Evolutionary conservation across 495 filamentous ascomycete genomes (phyloP).

Genomic region (Xylaria castorea): DNA sequence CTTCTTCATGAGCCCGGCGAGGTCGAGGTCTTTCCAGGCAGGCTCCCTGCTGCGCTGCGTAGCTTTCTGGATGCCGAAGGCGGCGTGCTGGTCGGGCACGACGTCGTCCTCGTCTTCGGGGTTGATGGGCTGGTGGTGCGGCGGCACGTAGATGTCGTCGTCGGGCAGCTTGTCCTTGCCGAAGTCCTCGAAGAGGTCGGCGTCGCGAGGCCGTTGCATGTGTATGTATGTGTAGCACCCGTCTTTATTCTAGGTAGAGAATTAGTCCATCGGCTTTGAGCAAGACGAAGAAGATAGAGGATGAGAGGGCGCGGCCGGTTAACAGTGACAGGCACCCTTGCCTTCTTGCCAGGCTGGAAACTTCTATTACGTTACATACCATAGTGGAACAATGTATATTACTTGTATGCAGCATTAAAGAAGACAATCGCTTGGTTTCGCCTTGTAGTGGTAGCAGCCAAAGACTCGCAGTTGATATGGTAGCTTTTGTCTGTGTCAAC

Average conservation of each 20-base stretch:
- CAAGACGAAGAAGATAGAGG: not conserved
- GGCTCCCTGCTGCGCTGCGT: slow-evolving; percentile 74
- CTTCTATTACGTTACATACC: not conserved
- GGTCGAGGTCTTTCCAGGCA: slow-evolving; percentile 86
- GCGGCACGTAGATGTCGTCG: slow-evolving; percentile 86
- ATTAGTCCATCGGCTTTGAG: not conserved
- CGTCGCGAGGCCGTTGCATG: slow-evolving; percentile 78
- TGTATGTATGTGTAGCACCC: slow-evolving; percentile 86
- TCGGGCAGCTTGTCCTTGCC: slow-evolving; percentile 70
- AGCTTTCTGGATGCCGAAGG: slow-evolving; percentile 91
- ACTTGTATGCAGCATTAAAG: not conserved
- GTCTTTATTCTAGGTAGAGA: slow-evolving; percentile 78
- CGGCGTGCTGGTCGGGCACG: slow-evolving; percentile 95
- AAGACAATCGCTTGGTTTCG: not conserved
- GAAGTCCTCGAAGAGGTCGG: slow-evolving; percentile 93
- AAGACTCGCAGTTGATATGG: not conserved
- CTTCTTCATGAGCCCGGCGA: slow-evolving; percentile 71
- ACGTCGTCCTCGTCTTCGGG: slow-evolving; percentile 98
- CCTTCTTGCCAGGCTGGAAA: not conserved
- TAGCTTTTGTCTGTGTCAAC: not conserved
- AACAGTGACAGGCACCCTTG: not conserved
- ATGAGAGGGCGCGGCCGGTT: not conserved
- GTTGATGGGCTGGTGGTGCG: slow-evolving; percentile 89
- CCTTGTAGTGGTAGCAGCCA: not conserved
- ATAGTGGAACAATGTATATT: not conserved